These are phyloP conservation scores for Melanopsichium pennsylvanicum DNA, from an alignment of 1,284 basidiomycete genomes.

Conservation along the genomic window DNA sequence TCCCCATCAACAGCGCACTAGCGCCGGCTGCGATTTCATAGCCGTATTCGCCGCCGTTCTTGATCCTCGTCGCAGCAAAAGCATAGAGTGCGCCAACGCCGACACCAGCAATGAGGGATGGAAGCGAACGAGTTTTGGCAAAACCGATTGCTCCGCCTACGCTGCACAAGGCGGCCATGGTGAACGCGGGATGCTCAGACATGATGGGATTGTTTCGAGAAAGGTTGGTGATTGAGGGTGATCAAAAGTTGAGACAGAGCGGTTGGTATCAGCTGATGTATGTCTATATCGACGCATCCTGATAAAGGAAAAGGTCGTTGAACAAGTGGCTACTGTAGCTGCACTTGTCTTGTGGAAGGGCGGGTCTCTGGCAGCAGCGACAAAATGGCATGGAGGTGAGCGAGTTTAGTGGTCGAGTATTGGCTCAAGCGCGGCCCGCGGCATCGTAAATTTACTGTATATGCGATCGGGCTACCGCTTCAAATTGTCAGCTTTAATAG, in stretches of 20 bases:
- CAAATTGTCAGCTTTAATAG: neutral
- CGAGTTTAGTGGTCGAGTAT: neutral
- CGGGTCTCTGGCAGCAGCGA: too few species aligned
- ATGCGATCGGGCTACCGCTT: neutral
- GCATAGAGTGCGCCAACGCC: constrained; percentile 75
- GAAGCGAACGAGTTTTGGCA: constrained; percentile 62
- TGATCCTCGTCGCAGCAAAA: constrained; percentile 69
- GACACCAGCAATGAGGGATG: constrained; percentile 81
- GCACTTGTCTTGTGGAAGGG: too few species aligned
- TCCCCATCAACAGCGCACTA: constrained; percentile 78
- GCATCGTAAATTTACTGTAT: neutral
- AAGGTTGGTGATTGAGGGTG: too few species aligned
- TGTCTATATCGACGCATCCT: too few species aligned
- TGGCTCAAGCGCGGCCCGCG: constrained; percentile 8
- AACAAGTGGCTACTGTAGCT: too few species aligned
- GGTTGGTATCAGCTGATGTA: too few species aligned
- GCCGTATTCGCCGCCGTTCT: constrained; percentile 75
- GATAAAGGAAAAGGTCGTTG: too few species aligned
- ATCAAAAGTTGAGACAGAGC: too few species aligned
- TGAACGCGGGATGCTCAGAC: constrained; percentile 82
- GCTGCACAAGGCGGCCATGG: constrained; percentile 77
- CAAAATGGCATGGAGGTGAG: too few species aligned
- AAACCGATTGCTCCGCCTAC: constrained; percentile 75
- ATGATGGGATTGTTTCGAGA: constrained; percentile 64
- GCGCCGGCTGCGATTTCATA: constrained; percentile 75